Evolutionary conservation across 1,284 basidiomycete species (phyloP).

Genomic region (Leucocoprinus gongylophorus): DNA sequence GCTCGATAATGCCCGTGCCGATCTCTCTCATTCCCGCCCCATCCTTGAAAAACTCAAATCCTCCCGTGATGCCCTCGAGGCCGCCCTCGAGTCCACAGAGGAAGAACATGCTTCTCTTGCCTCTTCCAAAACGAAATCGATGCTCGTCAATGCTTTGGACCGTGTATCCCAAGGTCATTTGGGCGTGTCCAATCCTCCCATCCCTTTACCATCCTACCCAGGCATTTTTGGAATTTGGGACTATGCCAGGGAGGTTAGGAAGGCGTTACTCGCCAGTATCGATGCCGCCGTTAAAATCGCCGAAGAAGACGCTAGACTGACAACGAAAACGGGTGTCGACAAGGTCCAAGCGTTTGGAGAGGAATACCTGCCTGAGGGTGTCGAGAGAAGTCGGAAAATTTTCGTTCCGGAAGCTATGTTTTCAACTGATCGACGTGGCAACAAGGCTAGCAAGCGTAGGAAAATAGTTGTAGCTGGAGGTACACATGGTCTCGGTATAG

Average conservation of each 20-base stretch:
- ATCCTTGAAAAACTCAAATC: slow-evolving; percentile 83
- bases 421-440: slow-evolving; percentile 44
- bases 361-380: slow-evolving; percentile 72
- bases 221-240: slow-evolving; percentile 86
- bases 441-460: slow-evolving; percentile 41
- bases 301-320: slow-evolving; percentile 76
- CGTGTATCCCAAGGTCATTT: slow-evolving; percentile 72
- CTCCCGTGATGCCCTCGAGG: slow-evolving; percentile 70
- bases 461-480: slow-evolving; percentile 64
- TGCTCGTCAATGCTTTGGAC: slow-evolving; percentile 70
- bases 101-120: slow-evolving; percentile 64
- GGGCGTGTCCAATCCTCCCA: slow-evolving; percentile 42
- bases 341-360: slow-evolving; percentile 70
- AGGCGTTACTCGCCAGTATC: slow-evolving; percentile 71
- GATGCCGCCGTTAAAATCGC: slow-evolving; percentile 78
- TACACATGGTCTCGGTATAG: slow-evolving; percentile 66
- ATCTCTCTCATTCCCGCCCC: slow-evolving; percentile 71
- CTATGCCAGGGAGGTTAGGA: slow-evolving; percentile 82
- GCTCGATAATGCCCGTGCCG: slow-evolving; percentile 65
- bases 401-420: slow-evolving; percentile 99
- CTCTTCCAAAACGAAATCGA: slow-evolving; percentile 47
- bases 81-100: slow-evolving; percentile 73
- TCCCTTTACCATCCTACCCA: slow-evolving; percentile 77
- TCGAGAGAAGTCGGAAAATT: slow-evolving; percentile 74
- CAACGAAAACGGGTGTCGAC: slow-evolving; percentile 66